A percentile compares a stretch with the other conserved stretches of the same genome.
phyloP scores from a whole-genome alignment of 2,329 filamentous ascomycete genomes.

The Xylaria sp. region DNA sequence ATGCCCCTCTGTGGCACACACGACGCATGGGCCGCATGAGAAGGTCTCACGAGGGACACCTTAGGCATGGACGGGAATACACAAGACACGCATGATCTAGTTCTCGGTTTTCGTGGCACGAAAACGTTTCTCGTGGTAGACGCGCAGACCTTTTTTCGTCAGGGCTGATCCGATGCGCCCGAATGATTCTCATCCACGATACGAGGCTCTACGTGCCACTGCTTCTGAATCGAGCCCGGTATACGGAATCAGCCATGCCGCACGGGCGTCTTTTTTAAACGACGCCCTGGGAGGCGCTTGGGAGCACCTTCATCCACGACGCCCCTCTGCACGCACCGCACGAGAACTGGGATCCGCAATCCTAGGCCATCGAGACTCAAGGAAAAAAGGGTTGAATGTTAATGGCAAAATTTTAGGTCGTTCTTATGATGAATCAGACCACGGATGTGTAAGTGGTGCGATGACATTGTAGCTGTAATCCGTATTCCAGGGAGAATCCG shows the following conservation, averaged over 20 bases:
- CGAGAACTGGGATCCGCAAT: slow-evolving; percentile 55
- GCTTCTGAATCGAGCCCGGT: slow-evolving; percentile 40
- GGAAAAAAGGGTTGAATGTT: slow-evolving; percentile 57
- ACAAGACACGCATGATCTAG: background rate
- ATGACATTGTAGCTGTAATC: slow-evolving; percentile 43
- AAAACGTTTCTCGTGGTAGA: background rate
- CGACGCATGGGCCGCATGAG: slow-evolving; percentile 56
- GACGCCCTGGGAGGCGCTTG: slow-evolving; percentile 72
- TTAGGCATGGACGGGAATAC: background rate
- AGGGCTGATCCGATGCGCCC: slow-evolving; percentile 72
- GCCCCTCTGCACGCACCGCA: slow-evolving; percentile 64
- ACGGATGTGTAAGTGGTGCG: slow-evolving; percentile 55
- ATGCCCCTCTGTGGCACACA: slow-evolving; percentile 64
- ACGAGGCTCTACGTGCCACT: slow-evolving; percentile 59
- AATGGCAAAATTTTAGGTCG: slow-evolving; percentile 59
- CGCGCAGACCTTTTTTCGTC: slow-evolving; percentile 60
- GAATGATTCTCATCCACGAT: slow-evolving; percentile 52
- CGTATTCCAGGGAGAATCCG: slow-evolving; percentile 60
- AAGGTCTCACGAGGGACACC: slow-evolving; percentile 57
- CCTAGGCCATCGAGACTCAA: slow-evolving; percentile 38
- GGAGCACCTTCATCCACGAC: slow-evolving; percentile 56
- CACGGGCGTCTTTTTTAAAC: no score
- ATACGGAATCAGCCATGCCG: no score
- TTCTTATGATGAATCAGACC: slow-evolving; percentile 62
- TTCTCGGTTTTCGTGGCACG: background rate